Evolutionary conservation across 257 asterid genomes (phyloP).

Genomic region (Solanum clarkiae): DNA sequence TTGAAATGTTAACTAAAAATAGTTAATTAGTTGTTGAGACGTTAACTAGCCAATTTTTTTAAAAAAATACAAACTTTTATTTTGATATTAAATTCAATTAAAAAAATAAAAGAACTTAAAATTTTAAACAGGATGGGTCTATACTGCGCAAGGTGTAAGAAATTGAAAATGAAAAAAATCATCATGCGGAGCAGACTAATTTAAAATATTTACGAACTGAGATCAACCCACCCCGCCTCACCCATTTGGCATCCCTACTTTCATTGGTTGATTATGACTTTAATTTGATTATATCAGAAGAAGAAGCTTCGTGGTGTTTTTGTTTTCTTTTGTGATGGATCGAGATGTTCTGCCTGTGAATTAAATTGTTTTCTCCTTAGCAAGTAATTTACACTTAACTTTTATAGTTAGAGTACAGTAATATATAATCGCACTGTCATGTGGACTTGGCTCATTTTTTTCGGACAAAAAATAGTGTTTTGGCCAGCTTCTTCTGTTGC

Average conservation of each 20-base stretch:
- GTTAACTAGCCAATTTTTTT: too few relatives aligned
- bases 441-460: not conserved
- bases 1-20: too few relatives aligned
- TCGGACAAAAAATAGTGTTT: not conserved
- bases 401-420: not conserved
- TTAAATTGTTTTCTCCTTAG: not conserved
- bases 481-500: not conserved
- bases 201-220: too few relatives aligned
- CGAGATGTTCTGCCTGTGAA: not conserved
- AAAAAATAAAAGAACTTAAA: too few relatives aligned
- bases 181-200: too few relatives aligned
- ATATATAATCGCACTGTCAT: not conserved
- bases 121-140: too few relatives aligned
- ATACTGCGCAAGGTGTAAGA: fast-evolving
- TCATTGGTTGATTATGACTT: not conserved
- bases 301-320: not conserved
- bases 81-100: too few relatives aligned
- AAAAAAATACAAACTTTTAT: too few relatives aligned
- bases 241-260: too few relatives aligned
- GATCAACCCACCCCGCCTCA: too few relatives aligned
- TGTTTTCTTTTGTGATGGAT: not conserved
- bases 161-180: too few relatives aligned
- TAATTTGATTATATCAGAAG: not conserved
- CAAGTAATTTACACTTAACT: not conserved
- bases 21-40: too few relatives aligned